Conservation (phyloP, 2,329 filamentous ascomycete genomes). For the Amauroascus niger region DNA sequence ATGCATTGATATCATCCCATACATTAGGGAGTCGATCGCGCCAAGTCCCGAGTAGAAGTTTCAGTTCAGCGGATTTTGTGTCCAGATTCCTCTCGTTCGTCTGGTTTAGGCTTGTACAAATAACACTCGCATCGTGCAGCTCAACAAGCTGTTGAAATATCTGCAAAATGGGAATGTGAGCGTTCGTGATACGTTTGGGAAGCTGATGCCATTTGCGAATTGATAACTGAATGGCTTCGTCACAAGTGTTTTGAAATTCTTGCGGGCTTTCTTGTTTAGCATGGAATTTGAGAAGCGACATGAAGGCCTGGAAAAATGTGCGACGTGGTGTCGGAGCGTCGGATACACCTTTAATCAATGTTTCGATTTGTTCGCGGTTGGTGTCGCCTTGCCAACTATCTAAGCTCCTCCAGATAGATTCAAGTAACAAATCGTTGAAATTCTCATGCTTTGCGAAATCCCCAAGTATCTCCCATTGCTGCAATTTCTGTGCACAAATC, state of each 20-base stretch:
- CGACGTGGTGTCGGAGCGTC: constrained; percentile 90
- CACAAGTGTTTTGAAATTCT: constrained; percentile 83
- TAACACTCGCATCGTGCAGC: constrained; percentile 92
- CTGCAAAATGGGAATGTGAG: constrained; percentile 87
- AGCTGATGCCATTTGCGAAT: constrained; percentile 98
- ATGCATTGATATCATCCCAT: constrained; percentile 98
- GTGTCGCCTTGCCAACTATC: constrained; percentile 88
- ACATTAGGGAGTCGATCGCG: constrained; percentile 90
- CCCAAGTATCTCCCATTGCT: constrained; percentile 96
- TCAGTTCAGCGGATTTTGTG: constrained; percentile 88
- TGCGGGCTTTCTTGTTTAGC: constrained; percentile 68
- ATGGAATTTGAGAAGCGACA: constrained; percentile 89
- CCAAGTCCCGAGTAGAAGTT: constrained; percentile 88
- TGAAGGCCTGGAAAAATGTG: constrained; percentile 97
- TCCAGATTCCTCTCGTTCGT: constrained; percentile 83
- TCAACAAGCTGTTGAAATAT: constrained; percentile 98
- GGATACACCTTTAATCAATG: constrained; percentile 91
- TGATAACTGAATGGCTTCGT: constrained; percentile 93
- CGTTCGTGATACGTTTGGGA: constrained; percentile 85
- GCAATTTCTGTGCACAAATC: constrained; percentile 90
- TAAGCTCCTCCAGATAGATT: constrained; percentile 90
- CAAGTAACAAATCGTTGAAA: constrained; percentile 87
- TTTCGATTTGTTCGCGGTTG: constrained; percentile 80
- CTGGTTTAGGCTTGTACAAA: constrained; percentile 78
- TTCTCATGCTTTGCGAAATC: constrained; percentile 99